A percentile compares a stretch with the other conserved stretches of the same genome.
These are phyloP conservation scores for Alternaria longipes DNA, from an alignment of 2,329 filamentous ascomycete species.

Conservation along the genomic window DNA sequence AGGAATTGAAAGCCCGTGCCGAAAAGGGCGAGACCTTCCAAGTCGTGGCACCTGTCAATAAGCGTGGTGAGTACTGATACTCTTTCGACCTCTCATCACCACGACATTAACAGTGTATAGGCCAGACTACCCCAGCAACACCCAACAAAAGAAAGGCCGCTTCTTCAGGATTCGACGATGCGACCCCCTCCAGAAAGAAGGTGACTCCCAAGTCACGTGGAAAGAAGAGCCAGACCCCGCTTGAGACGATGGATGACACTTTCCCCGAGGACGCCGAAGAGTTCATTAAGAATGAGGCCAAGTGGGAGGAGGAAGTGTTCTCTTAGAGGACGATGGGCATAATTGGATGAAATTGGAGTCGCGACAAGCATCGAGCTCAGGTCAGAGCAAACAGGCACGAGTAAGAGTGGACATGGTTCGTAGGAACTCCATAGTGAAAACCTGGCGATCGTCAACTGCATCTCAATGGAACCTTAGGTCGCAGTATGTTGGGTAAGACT, in stretches of 20 bases:
- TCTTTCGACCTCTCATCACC: neutral
- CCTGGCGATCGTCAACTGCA: neutral
- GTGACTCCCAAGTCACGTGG: slow-evolving; percentile 20
- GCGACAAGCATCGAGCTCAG: neutral
- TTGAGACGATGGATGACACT: slow-evolving; percentile 1
- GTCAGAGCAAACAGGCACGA: neutral
- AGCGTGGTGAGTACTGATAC: slow-evolving; percentile 32
- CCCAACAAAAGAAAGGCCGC: slow-evolving; percentile 19
- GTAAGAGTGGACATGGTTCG: neutral
- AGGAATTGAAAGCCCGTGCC: slow-evolving; percentile 39
- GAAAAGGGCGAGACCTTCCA: slow-evolving; percentile 37
- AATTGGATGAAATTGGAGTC: neutral
- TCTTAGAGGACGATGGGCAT: neutral
- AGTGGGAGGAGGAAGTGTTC: slow-evolving; percentile 15
- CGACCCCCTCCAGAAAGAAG: slow-evolving; percentile 35
- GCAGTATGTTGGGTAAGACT: no score
- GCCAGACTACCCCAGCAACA: slow-evolving; percentile 9
- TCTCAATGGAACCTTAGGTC: neutral
- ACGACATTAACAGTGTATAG: slow-evolving; percentile 16
- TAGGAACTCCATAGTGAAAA: neutral
- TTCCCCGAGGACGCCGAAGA: slow-evolving; percentile 21
- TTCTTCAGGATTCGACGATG: slow-evolving; percentile 11
- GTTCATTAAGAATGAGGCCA: slow-evolving; percentile 25
- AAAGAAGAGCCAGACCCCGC: slow-evolving; percentile 19
- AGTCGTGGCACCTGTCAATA: slow-evolving; percentile 30